Base-by-base conservation (phyloP, 2,329 filamentous ascomycete genomes). In the Neofusicoccum sp. region DNA sequence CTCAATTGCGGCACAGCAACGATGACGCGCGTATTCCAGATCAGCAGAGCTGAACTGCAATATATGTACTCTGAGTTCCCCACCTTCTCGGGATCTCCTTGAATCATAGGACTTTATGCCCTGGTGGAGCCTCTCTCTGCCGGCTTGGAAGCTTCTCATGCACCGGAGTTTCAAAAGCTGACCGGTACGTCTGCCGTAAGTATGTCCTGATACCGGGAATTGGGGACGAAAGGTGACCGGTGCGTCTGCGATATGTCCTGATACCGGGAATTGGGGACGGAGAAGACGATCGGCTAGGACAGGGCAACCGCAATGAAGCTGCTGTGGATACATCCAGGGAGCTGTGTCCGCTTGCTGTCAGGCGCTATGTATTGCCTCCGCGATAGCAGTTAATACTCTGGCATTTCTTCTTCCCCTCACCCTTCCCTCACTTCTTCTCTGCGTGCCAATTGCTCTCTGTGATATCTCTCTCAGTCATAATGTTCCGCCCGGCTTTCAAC, bases 171-270 rank as follows among this genome's bases (percentile, higher is more conserved):
- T 33, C 28, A n/a, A n/a, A n/a, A n/a, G n/a, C n/a, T n/a, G n/a
- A n/a, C n/a, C n/a, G n/a, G n/a, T n/a, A n/a, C n/a, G n/a, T n/a
- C n/a, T n/a, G n/a, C n/a, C n/a, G n/a, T n/a, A n/a, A n/a, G n/a
- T n/a, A n/a, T n/a, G 51, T 56, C 36, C 51, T 56, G 51, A 44
- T 43, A 20, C 33, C 38, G 51, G 36, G n/a, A n/a, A n/a, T n/a
- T n/a, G n/a, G n/a, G n/a, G n/a, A n/a, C n/a, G n/a, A n/a, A n/a
- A n/a, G n/a, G n/a, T n/a, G n/a, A n/a, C n/a, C n/a, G n/a, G n/a
- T n/a, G n/a, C n/a, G n/a, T n/a, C n/a, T n/a, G n/a, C n/a, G n/a
- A n/a, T n/a, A n/a, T n/a, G n/a, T n/a, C n/a, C n/a, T n/a, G n/a
- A n/a, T n/a, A n/a, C n/a, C n/a, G n/a, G n/a, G 36, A 24, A 14